Conservation (phyloP, 1,284 basidiomycete genomes). For the Schizopora paradoxa region DNA sequence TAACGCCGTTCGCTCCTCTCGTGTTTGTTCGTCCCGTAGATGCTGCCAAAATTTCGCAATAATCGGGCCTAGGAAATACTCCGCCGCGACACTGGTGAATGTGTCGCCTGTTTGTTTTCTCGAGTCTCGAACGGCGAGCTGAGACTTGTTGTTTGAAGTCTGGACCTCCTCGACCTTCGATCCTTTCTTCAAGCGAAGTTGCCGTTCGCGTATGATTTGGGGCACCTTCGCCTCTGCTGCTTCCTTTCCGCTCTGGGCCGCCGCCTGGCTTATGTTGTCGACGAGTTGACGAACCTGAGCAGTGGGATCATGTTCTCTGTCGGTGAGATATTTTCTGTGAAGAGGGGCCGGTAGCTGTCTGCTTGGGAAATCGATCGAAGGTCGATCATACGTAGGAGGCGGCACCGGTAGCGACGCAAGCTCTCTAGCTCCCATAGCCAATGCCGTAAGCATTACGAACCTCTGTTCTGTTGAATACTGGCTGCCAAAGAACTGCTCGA, state of each 20-base stretch:
- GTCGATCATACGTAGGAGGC: constrained; percentile 30
- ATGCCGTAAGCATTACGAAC: constrained; percentile 76
- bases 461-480: constrained; percentile 88
- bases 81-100: constrained; percentile 77
- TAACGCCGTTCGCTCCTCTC: constrained; percentile 62
- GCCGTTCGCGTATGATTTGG: constrained; percentile 63
- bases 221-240: constrained; percentile 47
- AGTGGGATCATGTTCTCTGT: constrained; percentile 28
- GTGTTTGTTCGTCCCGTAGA: constrained; percentile 72
- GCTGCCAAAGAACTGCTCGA: constrained; percentile 89
- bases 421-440: constrained; percentile 83
- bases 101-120: constrained; percentile 29
- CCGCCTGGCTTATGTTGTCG: constrained; percentile 50
- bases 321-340: constrained; percentile 62
- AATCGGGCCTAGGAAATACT: constrained; percentile 82
- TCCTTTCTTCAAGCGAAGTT: constrained; percentile 60
- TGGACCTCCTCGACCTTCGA: constrained; percentile 41
- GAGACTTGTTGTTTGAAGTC: constrained; percentile 11
- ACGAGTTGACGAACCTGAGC: constrained; percentile 47
- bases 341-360: constrained; percentile 68
- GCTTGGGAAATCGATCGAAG: constrained; percentile 62
- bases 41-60: constrained; percentile 91
- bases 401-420: constrained; percentile 66
- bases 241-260: constrained; percentile 52
- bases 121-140: constrained; percentile 18